Evolutionary conservation across 768 basidiomycete species (phyloP).

Genomic region (Rhizopogon vesiculosus): DNA sequence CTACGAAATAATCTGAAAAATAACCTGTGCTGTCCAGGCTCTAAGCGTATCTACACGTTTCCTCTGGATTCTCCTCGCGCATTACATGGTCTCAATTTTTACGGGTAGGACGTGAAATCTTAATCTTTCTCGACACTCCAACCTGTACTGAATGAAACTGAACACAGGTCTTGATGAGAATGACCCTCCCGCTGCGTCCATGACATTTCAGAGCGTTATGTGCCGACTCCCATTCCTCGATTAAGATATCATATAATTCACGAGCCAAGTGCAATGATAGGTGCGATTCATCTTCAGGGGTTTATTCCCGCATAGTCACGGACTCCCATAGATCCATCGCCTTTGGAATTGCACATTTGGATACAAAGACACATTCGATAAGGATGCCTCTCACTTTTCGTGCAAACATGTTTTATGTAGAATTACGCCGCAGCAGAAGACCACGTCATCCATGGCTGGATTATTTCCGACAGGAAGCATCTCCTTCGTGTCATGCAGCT

Average conservation of each 20-base stretch:
- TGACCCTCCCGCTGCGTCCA: constrained; percentile 11
- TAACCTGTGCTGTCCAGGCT: no score
- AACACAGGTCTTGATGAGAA: background rate
- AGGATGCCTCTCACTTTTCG: constrained; percentile 20
- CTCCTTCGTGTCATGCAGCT: constrained; percentile 25
- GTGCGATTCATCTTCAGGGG: constrained; percentile 8
- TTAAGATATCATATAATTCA: constrained; percentile 18
- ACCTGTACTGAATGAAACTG: constrained; percentile 23
- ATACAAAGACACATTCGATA: constrained; percentile 22
- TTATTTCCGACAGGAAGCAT: constrained; percentile 19
- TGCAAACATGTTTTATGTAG: constrained; percentile 16
- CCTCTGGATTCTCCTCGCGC: constrained; percentile 25
- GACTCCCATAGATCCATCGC: background rate
- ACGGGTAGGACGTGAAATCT: constrained; percentile 22
- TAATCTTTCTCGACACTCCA: constrained; percentile 24
- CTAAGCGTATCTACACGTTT: constrained; percentile 14
- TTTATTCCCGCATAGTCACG: background rate
- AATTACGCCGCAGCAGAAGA: constrained; percentile 13
- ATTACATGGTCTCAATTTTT: constrained; percentile 25
- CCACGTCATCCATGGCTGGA: constrained; percentile 21
- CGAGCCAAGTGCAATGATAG: constrained; percentile 21
- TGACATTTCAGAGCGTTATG: constrained; percentile 20
- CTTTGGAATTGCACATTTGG: constrained; percentile 22
- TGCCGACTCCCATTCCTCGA: constrained; percentile 18
- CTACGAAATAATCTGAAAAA: no score